phyloP scores from a whole-genome alignment of 352 stramenopile species.

The Phytophthora kernoviae region DNA sequence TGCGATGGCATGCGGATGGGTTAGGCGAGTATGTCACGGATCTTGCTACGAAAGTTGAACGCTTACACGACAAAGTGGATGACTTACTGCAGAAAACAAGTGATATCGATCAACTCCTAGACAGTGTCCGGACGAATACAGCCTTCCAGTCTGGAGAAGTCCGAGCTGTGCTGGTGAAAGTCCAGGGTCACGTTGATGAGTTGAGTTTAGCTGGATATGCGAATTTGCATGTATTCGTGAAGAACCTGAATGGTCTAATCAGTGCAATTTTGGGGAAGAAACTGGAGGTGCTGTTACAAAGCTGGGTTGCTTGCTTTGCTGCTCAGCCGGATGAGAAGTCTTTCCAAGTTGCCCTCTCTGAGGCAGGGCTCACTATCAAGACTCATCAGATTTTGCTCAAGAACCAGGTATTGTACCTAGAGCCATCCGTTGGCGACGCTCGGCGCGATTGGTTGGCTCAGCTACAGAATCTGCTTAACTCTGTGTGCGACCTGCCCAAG shows the following conservation, averaged over 20 bases:
- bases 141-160: conserved; percentile 61
- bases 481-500: conserved; percentile 93
- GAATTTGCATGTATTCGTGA: conserved; percentile 93
- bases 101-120: conserved; percentile 93
- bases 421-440: conserved; percentile 94
- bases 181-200: conserved; percentile 94
- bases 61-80: conserved; percentile 98
- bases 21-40: conserved; percentile 88
- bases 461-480: conserved; percentile 94
- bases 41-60: conserved; percentile 93
- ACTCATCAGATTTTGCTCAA: conserved; percentile 95
- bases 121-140: conserved; percentile 61
- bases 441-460: conserved; percentile 88
- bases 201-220: conserved; percentile 95
- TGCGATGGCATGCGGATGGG: conserved; percentile 88
- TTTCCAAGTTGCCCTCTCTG: conserved; percentile 49
- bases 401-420: conserved; percentile 97
- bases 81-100: conserved; percentile 93
- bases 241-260: conserved; percentile 91
- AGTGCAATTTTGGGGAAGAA: conserved; percentile 85
- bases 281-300: conserved; percentile 60
- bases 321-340: conserved; percentile 65
- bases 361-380: conserved; percentile 46
- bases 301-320: conserved; percentile 77
- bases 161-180: conserved; percentile 74